Percentiles rank a stretch among this genome's conserved stretches.
Evolutionary conservation across 345 rosid genomes (phyloP).

Genomic region (Psidium friedrichsthalianum): DNA sequence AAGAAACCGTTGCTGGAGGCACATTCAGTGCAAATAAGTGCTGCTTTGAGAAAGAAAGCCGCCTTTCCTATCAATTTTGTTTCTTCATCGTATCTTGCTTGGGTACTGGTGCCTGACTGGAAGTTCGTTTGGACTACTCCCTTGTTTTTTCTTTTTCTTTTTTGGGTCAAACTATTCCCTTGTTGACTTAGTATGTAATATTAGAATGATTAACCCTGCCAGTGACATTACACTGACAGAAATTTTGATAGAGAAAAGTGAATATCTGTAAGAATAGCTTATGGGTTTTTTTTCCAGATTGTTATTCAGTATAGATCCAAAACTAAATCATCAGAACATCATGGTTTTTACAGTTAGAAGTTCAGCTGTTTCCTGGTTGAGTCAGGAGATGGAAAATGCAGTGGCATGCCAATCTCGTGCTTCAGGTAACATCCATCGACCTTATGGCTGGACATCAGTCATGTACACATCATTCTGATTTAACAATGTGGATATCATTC

Average conservation of each 20-base stretch:
- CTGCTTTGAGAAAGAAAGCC: background rate
- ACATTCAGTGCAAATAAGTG: background rate
- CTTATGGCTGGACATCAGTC: background rate
- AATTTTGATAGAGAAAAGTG: background rate
- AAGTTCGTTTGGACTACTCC: background rate
- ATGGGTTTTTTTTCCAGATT: background rate
- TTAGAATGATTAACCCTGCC: background rate
- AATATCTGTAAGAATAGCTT: background rate
- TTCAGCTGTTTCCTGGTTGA: background rate
- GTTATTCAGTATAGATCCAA: background rate
- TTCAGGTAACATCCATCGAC: background rate
- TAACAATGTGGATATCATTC: background rate
- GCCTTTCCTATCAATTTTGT: background rate
- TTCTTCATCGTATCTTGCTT: background rate
- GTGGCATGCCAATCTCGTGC: background rate
- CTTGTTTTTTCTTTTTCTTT: background rate
- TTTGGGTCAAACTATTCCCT: background rate
- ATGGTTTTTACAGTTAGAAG: background rate
- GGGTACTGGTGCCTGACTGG: background rate
- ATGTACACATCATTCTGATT: background rate
- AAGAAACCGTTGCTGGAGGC: background rate
- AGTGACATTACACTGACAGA: background rate
- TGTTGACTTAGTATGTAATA: background rate
- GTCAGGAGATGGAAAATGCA: background rate
- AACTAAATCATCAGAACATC: background rate